Evolutionary conservation across 2,329 filamentous ascomycete genomes (phyloP).

Genomic region (Claviceps sp.): DNA sequence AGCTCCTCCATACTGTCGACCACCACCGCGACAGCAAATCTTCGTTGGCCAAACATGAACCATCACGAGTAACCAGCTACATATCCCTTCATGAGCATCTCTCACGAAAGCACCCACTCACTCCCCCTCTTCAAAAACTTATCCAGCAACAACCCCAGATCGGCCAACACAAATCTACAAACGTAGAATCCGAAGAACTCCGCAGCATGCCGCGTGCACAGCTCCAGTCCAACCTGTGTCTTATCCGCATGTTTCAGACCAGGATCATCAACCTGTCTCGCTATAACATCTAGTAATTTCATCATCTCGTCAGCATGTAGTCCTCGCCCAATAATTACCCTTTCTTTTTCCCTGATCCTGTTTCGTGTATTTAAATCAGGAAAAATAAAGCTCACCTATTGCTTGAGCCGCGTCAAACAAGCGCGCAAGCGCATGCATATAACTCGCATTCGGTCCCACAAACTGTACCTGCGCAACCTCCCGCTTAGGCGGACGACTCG

Average conservation of each 20-base stretch:
- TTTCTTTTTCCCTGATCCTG: not conserved
- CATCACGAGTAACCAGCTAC: too few species aligned
- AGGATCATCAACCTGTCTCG: constrained; percentile 89
- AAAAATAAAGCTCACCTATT: constrained; percentile 46
- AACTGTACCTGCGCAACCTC: constrained; percentile 58
- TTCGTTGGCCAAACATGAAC: too few species aligned
- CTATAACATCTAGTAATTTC: constrained; percentile 63
- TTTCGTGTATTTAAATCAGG: not conserved
- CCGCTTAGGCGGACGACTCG: constrained; percentile 55
- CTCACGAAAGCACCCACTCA: constrained; percentile 59
- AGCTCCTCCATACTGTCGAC: too few species aligned
- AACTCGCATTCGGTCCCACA: constrained; percentile 71
- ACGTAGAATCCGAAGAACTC: constrained; percentile 98
- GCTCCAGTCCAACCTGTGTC: constrained; percentile 87
- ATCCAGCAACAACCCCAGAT: constrained; percentile 74
- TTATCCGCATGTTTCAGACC: constrained; percentile 82
- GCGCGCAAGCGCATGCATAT: constrained; percentile 81
- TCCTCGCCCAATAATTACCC: not conserved
- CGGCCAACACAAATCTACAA: constrained; percentile 83
- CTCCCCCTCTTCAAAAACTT: constrained; percentile 95
- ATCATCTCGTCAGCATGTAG: constrained; percentile 1
- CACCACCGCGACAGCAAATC: too few species aligned
- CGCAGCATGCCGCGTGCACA: constrained; percentile 83
- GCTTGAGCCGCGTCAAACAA: constrained; percentile 89
- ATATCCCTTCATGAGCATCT: not conserved